Percentiles rank a stretch among this genome's conserved stretches.
Evolutionary conservation across 164 flowering plant genomes (phyloP).

Genomic region (Hamamelis virginiana): DNA sequence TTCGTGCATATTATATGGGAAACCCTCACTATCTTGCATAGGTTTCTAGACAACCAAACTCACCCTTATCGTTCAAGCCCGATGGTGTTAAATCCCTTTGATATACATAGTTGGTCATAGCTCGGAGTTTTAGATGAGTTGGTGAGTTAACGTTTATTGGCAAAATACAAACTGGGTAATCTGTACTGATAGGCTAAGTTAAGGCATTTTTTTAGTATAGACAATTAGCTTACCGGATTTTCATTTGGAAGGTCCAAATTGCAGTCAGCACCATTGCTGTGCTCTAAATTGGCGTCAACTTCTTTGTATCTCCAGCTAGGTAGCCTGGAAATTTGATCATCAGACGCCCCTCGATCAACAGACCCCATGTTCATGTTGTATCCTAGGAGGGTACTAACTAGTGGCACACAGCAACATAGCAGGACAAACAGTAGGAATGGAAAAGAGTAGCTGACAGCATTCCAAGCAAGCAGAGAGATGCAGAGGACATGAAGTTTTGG

Average conservation of each 20-base stretch:
- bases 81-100: too few species aligned
- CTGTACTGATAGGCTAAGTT: neutral
- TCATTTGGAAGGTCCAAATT: conserved; percentile 31
- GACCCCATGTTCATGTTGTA: conserved; percentile 90
- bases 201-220: too few species aligned
- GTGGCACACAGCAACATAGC: conserved; percentile 81
- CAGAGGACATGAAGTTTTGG: conserved; percentile 83
- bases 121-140: too few species aligned
- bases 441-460: conserved; percentile 88
- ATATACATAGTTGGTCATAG: too few species aligned
- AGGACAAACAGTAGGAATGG: conserved; percentile 87
- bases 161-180: too few species aligned
- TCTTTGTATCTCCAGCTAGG: conserved; percentile 73
- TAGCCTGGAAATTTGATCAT: conserved; percentile 69
- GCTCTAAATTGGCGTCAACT: conserved; percentile 30
- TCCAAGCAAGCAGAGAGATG: conserved; percentile 80
- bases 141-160: too few species aligned
- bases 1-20: too few species aligned
- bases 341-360: conserved; percentile 68
- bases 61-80: too few species aligned
- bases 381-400: conserved; percentile 70
- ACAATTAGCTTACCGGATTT: conserved; percentile 51
- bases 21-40: too few species aligned
- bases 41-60: too few species aligned
- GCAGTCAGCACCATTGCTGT: conserved; percentile 25